Percentiles rank a stretch among this genome's conserved stretches.
Evolutionary conservation across 371 early-diverging fungal species (phyloP).

Genomic region (Lichtheimia ramosa): DNA sequence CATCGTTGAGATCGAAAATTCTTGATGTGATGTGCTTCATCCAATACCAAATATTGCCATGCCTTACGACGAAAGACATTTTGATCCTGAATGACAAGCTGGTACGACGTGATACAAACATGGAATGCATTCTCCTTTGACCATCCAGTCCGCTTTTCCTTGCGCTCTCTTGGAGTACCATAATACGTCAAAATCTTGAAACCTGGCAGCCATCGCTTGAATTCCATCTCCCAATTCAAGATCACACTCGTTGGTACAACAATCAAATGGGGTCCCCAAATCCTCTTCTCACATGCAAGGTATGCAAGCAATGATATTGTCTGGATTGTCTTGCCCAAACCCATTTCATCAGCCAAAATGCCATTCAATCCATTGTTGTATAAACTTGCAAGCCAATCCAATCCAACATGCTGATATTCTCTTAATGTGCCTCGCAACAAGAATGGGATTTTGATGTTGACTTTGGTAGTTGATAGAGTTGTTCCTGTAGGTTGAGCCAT

Average conservation of each 20-base stretch:
- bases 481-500: constrained; percentile 29
- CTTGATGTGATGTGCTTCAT: constrained; percentile 97
- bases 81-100: constrained; percentile 80
- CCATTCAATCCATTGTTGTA: constrained; percentile 95
- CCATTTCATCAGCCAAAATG: constrained; percentile 99
- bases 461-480: constrained; percentile 42
- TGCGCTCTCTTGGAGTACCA: constrained; percentile 77
- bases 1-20: constrained; percentile 93
- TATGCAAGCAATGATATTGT: constrained; percentile 87
- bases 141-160: constrained; percentile 80
- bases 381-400: constrained; percentile 84
- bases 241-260: constrained; percentile 94
- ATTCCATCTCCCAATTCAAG: constrained; percentile 95
- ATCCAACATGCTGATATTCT: constrained; percentile 77
- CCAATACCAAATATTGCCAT: constrained; percentile 89
- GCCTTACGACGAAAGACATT: constrained; percentile 75
- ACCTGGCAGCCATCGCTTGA: constrained; percentile 89
- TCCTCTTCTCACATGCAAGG: constrained; percentile 68
- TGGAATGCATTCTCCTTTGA: constrained; percentile 82
- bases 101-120: constrained; percentile 88
- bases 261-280: constrained; percentile 87
- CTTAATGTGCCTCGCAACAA: constrained; percentile 69
- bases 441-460: constrained; percentile 55
- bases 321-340: constrained; percentile 96
- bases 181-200: constrained; percentile 86